These are phyloP conservation scores for Thecaphora frezii DNA, from an alignment of 1,284 basidiomycete species.

Conservation along the genomic window DNA sequence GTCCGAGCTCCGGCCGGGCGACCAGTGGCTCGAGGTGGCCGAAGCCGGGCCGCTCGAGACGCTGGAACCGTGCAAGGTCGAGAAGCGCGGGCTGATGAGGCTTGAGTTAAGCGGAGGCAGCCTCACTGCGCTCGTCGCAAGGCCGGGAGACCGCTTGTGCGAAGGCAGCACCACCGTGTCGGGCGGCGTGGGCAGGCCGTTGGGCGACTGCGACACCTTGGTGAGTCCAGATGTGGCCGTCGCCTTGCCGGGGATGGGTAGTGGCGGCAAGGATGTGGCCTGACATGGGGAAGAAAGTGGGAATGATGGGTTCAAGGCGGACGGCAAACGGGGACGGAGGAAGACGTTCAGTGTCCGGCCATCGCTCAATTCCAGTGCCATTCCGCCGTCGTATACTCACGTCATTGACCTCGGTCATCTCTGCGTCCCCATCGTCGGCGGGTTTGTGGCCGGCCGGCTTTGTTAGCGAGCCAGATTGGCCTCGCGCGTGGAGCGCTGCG, in stretches of 20 bases:
- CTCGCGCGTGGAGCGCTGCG: constrained; percentile 13
- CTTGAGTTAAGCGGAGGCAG: constrained; percentile 32
- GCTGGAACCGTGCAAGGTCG: constrained; percentile 31
- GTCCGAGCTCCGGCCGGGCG: constrained; percentile 34
- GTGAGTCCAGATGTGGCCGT: constrained; percentile 14
- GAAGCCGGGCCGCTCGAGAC: constrained; percentile 40
- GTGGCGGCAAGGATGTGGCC: constrained; percentile 2
- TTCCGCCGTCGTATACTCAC: constrained; percentile 3
- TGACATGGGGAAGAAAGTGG: not conserved
- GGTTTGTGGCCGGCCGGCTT: constrained; percentile 2
- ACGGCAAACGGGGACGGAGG: not conserved
- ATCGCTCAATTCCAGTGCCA: too few relatives aligned
- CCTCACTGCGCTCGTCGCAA: constrained; percentile 8
- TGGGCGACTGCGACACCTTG: constrained; percentile 41
- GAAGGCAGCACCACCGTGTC: constrained; percentile 32
- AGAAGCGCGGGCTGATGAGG: constrained; percentile 33
- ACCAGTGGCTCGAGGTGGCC: constrained; percentile 38
- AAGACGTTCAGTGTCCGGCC: not conserved
- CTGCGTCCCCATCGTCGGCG: constrained; percentile 33
- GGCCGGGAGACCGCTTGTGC: constrained; percentile 21
- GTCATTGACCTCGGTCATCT: constrained; percentile 36
- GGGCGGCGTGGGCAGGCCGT: constrained; percentile 52
- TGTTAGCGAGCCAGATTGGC: constrained; percentile 1
- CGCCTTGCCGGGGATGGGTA: constrained; percentile 42
- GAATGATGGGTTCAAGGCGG: not conserved